These are phyloP conservation scores for Paecilomyces sp. DNA, from an alignment of 2,329 filamentous ascomycete species.

Conservation along the genomic window DNA sequence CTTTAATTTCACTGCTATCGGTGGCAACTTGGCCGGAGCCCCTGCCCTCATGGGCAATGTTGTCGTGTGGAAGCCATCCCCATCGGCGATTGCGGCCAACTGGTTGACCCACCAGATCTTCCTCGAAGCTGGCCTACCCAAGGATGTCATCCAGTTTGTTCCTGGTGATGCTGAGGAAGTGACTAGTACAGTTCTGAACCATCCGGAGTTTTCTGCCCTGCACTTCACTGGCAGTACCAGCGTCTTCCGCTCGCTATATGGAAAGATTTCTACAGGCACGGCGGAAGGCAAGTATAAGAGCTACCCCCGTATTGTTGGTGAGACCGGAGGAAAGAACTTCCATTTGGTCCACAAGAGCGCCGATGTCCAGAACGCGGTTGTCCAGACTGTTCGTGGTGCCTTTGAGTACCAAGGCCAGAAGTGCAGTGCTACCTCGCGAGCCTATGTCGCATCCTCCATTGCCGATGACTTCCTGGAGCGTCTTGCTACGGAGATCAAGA, in stretches of 20 bases:
- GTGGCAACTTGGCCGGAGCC: constrained; percentile 72
- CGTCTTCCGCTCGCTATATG: constrained; percentile 84
- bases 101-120: constrained; percentile 85
- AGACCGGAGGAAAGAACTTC: constrained; percentile 93
- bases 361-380: constrained; percentile 68
- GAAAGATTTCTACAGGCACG: constrained; percentile 73
- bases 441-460: constrained; percentile 68
- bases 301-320: constrained; percentile 83
- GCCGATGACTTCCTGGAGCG: constrained; percentile 65
- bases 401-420: constrained; percentile 93
- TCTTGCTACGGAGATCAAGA: constrained; percentile 60
- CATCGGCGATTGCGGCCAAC: constrained; percentile 76
- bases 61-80: constrained; percentile 91
- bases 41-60: constrained; percentile 91
- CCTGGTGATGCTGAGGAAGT: constrained; percentile 80
- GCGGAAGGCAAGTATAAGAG: constrained; percentile 73
- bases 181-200: constrained; percentile 66
- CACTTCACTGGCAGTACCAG: constrained; percentile 92
- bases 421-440: constrained; percentile 75
- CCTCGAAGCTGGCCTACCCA: constrained; percentile 81
- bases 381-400: constrained; percentile 77
- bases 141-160: constrained; percentile 85
- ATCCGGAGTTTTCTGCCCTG: constrained; percentile 78
- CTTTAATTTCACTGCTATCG: constrained; percentile 96
- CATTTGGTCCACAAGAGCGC: constrained; percentile 73